Base-by-base conservation (phyloP, 192 early-diverging fungal genomes). In the Coemansia sp. region DNA sequence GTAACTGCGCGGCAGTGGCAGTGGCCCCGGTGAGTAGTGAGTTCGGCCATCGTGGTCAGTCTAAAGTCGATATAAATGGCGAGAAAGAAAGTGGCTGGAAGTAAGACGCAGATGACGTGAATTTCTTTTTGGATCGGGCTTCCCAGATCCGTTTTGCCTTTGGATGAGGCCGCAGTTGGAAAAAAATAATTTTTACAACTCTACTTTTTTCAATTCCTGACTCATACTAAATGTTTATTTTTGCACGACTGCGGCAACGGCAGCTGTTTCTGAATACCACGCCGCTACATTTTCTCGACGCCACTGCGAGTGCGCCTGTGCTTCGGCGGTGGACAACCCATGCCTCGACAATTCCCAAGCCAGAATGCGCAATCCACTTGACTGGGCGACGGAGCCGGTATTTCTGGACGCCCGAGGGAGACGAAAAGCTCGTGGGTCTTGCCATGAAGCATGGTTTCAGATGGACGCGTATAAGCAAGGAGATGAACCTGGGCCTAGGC, bases 1-100 rank as follows among this genome's bases (percentile, higher is more conserved):
- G 62, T 64, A 21, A 82, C 75, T 1, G 71, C 51, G 11, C 62
- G 64, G 66, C 79, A 82, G 72, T 82, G 79, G 64, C 79, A 82
- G 35, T 61, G 29, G 13, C 74, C 79, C 50, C 44, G 63, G 62
- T 82, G 79, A 29, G 45, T 69, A 11, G 61, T 60, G 2, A 72
- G 67, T 8, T 67, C 66, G 16, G 77, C 19, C 59, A 63, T 60
- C 21, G 29, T 51, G 66, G 5, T 53, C 4, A 24, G 16, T 7
- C 16, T 10, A 42, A 46, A 17, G 16, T n/a, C 13, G 45, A 56
- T 9, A 27, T 17, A 14, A 27, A 59, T 27, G 34, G 41, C 19
- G 21, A 56, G 9, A 64, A 17, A n/a, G 17, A 21, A 27, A 21
- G 48, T 6, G 21, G 10, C 13, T 19, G n/a, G 45, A 27, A 27